Evolutionary conservation across 768 basidiomycete species (phyloP).

Genomic region (Tulasnella sp.): DNA sequence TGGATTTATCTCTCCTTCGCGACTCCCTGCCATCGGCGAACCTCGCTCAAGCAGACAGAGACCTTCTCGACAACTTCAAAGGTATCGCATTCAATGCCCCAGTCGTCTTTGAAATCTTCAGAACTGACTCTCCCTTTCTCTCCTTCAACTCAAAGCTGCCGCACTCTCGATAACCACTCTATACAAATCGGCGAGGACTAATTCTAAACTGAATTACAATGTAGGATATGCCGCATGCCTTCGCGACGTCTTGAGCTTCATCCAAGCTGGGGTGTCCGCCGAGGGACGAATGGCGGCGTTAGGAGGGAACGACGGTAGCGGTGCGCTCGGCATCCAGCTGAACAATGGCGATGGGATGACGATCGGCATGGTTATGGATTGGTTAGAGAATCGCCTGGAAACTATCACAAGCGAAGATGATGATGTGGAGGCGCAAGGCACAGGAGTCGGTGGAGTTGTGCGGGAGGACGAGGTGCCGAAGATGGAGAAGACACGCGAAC

Average conservation of each 20-base stretch:
- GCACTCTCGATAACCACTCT: conserved; percentile 77
- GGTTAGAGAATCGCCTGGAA: conserved; percentile 72
- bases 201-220: conserved; percentile 71
- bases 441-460: not conserved
- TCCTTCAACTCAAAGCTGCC: conserved; percentile 42
- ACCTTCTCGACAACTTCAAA: conserved; percentile 72
- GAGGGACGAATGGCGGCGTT: conserved; percentile 36
- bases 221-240: conserved; percentile 72
- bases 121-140: not conserved
- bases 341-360: conserved; percentile 36
- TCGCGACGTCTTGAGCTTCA: conserved; percentile 68
- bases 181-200: conserved; percentile 66
- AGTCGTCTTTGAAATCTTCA: conserved; percentile 14
- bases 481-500: not conserved
- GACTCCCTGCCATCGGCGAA: conserved; percentile 11
- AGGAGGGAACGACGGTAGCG: conserved; percentile 40
- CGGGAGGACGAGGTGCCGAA: conserved; percentile 2
- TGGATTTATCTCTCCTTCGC: conserved; percentile 15
- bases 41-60: conserved; percentile 67
- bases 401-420: conserved; percentile 70
- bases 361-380: conserved; percentile 73
- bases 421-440: conserved; percentile 56
- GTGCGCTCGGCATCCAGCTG: conserved; percentile 22
- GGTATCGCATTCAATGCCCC: conserved; percentile 32
- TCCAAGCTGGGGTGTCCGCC: conserved; percentile 71